Percentiles rank a stretch among this genome's conserved stretches.
These are phyloP conservation scores for Candida awuae DNA, from an alignment of 805 yeast genomes.

Conservation along the genomic window DNA sequence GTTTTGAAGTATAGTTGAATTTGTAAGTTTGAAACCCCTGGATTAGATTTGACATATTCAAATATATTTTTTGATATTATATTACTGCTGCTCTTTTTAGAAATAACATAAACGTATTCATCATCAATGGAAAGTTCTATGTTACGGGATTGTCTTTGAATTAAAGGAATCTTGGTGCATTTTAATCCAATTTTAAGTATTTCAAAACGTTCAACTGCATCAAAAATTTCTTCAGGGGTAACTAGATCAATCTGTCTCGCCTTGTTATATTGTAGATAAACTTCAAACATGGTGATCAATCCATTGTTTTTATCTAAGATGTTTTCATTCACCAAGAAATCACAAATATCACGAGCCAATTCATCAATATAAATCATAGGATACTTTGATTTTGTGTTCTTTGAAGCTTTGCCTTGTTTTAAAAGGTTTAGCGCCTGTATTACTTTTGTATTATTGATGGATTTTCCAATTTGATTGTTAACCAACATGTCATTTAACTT, in stretches of 20 bases:
- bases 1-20: conserved; percentile 24
- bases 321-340: conserved; percentile 43
- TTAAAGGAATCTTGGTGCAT: neutral
- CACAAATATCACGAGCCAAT: conserved; percentile 71
- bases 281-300: conserved; percentile 50
- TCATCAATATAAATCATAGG: conserved; percentile 41
- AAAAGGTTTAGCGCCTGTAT: conserved; percentile 16
- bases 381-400: conserved; percentile 11
- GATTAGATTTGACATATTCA: conserved; percentile 11
- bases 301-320: conserved; percentile 48
- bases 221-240: conserved; percentile 58
- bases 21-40: conserved; percentile 25
- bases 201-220: conserved; percentile 52
- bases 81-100: conserved; percentile 19
- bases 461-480: conserved; percentile 22
- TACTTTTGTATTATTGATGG: conserved; percentile 17
- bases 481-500: conserved; percentile 24
- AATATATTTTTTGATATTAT: conserved; percentile 21
- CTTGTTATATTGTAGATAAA: conserved; percentile 57
- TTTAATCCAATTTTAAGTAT: conserved; percentile 28
- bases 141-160: neutral
- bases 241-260: conserved; percentile 60
- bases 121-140: neutral
- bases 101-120: conserved; percentile 20
- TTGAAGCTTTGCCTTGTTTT: conserved; percentile 9